Conservation (phyloP, 2,329 filamentous ascomycete genomes). For the Verticillium nubilum region DNA sequence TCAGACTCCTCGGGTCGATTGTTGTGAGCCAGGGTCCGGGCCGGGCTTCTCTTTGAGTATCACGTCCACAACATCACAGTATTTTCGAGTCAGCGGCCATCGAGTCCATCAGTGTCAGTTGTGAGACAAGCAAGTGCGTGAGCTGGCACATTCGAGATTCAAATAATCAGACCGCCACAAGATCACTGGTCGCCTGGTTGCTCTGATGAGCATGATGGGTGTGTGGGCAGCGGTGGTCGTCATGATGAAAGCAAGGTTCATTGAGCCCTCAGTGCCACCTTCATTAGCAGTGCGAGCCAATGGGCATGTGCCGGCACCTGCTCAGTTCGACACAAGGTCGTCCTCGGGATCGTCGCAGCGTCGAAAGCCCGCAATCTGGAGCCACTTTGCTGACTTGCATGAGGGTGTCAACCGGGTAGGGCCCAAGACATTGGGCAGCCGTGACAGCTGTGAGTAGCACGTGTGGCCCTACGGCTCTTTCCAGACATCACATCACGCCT, state of each 20-base stretch:
- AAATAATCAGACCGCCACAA: neutral
- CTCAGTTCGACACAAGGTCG: neutral
- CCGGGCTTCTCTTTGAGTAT: neutral
- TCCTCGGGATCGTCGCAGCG: neutral
- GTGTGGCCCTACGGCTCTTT: neutral
- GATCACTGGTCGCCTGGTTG: neutral
- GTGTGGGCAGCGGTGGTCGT: neutral
- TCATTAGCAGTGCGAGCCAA: neutral
- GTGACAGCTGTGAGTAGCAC: neutral
- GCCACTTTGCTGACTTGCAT: neutral
- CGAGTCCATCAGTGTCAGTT: neutral
- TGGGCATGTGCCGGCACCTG: neutral
- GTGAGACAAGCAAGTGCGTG: neutral
- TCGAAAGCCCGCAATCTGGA: neutral
- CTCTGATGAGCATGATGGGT: neutral
- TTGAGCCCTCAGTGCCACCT: neutral
- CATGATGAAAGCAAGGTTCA: neutral
- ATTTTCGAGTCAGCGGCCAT: neutral
- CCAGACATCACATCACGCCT: too few relatives aligned
- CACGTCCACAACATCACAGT: neutral
- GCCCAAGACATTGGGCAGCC: neutral
- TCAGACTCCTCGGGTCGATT: neutral
- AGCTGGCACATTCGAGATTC: neutral
- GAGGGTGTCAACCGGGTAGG: neutral
- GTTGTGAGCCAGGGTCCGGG: neutral